Conservation (phyloP, 768 basidiomycete genomes). For the Cystofilobasidium macerans region DNA sequence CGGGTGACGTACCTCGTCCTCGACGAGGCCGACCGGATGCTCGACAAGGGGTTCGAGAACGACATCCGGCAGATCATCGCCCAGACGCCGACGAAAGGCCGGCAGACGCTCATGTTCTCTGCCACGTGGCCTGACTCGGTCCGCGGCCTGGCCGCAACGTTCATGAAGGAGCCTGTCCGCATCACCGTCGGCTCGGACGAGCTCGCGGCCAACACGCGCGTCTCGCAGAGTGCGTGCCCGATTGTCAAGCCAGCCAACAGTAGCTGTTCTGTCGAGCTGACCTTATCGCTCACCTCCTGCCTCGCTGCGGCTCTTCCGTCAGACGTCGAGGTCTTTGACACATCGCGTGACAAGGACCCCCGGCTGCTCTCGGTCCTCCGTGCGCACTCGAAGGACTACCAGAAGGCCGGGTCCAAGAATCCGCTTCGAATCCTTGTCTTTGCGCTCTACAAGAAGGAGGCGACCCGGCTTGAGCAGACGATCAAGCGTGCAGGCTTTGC, state of each 20-base stretch:
- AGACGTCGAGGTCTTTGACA: constrained; percentile 81
- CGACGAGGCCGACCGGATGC: constrained; percentile 96
- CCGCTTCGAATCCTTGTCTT: constrained; percentile 69
- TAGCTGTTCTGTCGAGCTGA: too few relatives aligned
- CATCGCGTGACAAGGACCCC: constrained; percentile 64
- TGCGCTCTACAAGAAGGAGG: constrained; percentile 95
- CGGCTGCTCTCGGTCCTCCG: constrained; percentile 37
- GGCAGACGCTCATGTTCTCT: constrained; percentile 46
- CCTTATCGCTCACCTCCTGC: not conserved
- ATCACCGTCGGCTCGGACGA: constrained; percentile 95
- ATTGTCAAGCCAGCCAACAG: too few relatives aligned
- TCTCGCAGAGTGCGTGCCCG: constrained; percentile 57
- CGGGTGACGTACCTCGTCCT: constrained; percentile 85
- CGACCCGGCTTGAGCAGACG: constrained; percentile 72
- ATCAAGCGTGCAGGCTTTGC: constrained; percentile 62
- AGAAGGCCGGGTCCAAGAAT: constrained; percentile 30
- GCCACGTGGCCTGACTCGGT: constrained; percentile 98
- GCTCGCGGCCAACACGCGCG: constrained; percentile 80
- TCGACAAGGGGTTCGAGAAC: constrained; percentile 97
- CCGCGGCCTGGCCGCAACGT: constrained; percentile 72
- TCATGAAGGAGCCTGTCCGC: constrained; percentile 70
- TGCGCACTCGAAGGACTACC: constrained; percentile 40
- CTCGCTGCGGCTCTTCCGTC: not conserved
- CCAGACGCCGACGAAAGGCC: constrained; percentile 37
- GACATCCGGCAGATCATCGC: constrained; percentile 86